Percentiles rank a stretch among this genome's conserved stretches.
These are phyloP conservation scores for Agaricus subrufescens DNA, from an alignment of 768 basidiomycete species.

Conservation along the genomic window DNA sequence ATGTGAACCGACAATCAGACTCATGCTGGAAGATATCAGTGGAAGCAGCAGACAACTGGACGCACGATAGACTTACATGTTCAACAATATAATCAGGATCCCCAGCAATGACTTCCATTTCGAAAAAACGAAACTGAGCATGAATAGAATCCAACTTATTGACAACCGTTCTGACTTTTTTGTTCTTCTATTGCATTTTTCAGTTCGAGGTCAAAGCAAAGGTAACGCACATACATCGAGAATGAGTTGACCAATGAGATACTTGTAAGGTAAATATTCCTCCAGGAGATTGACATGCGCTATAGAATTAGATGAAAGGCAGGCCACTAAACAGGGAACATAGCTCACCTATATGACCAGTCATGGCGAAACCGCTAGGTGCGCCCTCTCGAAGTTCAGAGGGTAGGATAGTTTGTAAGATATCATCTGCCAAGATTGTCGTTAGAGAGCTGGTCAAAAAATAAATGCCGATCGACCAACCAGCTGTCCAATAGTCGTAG, in stretches of 20 bases:
- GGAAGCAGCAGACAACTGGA: not conserved
- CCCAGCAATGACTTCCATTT: conserved; percentile 96
- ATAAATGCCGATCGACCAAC: conserved; percentile 30
- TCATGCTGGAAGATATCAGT: conserved; percentile 53
- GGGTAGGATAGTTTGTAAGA: conserved; percentile 79
- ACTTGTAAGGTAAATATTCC: conserved; percentile 88
- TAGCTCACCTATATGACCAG: conserved; percentile 82
- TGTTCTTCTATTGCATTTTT: conserved; percentile 68
- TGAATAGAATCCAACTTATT: conserved; percentile 91
- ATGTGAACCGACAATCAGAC: conserved; percentile 80
- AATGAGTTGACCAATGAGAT: conserved; percentile 87
- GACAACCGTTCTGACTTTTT: conserved; percentile 78
- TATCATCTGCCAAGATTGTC: conserved; percentile 56
- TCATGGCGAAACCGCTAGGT: conserved; percentile 83
- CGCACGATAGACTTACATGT: conserved; percentile 53
- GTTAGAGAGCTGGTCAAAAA: not conserved
- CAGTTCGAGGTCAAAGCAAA: conserved; percentile 1
- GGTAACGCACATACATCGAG: conserved; percentile 62
- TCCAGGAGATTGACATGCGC: conserved; percentile 90
- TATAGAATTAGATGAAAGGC: conserved; percentile 21
- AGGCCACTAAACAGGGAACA: not conserved
- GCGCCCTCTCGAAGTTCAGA: conserved; percentile 71
- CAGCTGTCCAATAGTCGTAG: conserved; percentile 88
- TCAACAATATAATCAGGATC: conserved; percentile 82
- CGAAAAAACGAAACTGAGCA: conserved; percentile 84